phyloP scores from a whole-genome alignment of 2,329 filamentous ascomycete species.

The Juglanconis sp. region DNA sequence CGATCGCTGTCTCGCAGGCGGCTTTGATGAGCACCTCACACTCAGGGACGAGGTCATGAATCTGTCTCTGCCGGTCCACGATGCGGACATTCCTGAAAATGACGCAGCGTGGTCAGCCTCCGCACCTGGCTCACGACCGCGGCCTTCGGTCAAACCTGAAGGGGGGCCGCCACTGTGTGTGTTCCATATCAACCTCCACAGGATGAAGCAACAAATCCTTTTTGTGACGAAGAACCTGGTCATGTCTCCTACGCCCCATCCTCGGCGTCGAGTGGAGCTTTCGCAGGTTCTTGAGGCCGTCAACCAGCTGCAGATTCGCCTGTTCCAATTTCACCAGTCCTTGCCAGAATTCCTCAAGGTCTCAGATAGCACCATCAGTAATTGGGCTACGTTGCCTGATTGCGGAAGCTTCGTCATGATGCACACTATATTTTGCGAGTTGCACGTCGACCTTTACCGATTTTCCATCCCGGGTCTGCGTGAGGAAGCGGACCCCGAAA shows the following conservation, averaged over 20 bases:
- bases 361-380: conserved; percentile 31
- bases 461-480: conserved; percentile 35
- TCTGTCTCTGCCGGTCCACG: conserved; percentile 34
- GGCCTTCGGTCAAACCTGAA: neutral
- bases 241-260: conserved; percentile 19
- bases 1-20: conserved; percentile 36
- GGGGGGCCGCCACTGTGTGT: conserved; percentile 25
- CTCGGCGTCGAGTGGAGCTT: conserved; percentile 27
- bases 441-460: conserved; percentile 38
- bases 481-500: conserved; percentile 30
- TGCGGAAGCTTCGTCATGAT: conserved; percentile 35
- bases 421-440: conserved; percentile 33
- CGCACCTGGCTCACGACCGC: neutral
- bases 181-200: conserved; percentile 33
- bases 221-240: conserved; percentile 21
- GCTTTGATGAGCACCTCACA: conserved; percentile 38
- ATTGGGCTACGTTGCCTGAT: conserved; percentile 29
- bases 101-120: neutral
- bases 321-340: conserved; percentile 34
- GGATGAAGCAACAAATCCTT: conserved; percentile 35
- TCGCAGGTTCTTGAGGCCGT: conserved; percentile 37
- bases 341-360: conserved; percentile 33
- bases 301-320: conserved; percentile 34
- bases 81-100: conserved; percentile 30
- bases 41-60: conserved; percentile 36